Conservation (phyloP, 148 eudicot species). For the Amaranthus hypochondriacus region DNA sequence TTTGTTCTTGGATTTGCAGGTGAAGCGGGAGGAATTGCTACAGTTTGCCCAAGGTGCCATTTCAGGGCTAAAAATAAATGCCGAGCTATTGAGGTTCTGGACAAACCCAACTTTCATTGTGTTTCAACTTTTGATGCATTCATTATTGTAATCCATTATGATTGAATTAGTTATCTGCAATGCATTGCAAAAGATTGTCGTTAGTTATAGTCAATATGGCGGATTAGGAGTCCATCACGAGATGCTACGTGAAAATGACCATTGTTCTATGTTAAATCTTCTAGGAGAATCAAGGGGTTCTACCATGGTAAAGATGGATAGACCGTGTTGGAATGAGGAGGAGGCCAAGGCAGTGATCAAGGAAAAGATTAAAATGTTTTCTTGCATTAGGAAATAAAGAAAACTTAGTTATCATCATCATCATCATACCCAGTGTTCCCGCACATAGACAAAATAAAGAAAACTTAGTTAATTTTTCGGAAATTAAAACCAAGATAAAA, state of each 20-base stretch:
- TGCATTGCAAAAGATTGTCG: background rate
- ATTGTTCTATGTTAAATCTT: background rate
- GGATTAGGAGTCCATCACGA: background rate
- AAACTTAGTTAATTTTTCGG: too few relatives aligned
- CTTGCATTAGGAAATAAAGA: too few relatives aligned
- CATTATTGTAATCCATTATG: constrained; percentile 5
- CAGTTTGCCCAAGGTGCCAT: constrained; percentile 97
- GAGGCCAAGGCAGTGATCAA: too few relatives aligned
- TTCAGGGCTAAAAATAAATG: constrained; percentile 83
- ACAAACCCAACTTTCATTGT: constrained; percentile 7
- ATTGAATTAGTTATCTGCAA: background rate
- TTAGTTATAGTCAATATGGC: background rate
- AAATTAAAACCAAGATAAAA: too few relatives aligned
- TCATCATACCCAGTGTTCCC: too few relatives aligned
- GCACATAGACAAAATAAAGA: too few relatives aligned
- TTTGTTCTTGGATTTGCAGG: constrained; percentile 40
- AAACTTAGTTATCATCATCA: too few relatives aligned
- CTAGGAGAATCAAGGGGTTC: too few relatives aligned
- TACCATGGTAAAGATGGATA: too few relatives aligned
- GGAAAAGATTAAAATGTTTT: too few relatives aligned
- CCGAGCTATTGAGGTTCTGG: constrained; percentile 69
- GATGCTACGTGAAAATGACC: background rate
- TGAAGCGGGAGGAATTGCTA: constrained; percentile 86
- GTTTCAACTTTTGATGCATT: background rate
- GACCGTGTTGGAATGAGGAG: too few relatives aligned